Percentiles rank a stretch among this genome's conserved stretches.
phyloP scores from a whole-genome alignment of 345 rosid genomes.

The Hypericum perforatum region DNA sequence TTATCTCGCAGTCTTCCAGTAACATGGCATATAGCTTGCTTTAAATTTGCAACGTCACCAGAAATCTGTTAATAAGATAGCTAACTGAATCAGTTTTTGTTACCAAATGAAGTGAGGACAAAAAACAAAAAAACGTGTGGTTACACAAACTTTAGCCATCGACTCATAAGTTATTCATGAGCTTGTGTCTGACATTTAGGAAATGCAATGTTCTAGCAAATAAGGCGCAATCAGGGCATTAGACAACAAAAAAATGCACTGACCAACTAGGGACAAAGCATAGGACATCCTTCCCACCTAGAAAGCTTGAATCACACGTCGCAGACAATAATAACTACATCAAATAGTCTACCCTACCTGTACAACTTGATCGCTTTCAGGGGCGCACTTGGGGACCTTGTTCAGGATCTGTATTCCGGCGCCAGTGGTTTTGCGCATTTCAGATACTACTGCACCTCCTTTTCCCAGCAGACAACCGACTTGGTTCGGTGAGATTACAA shows the following conservation, averaged over 20 bases:
- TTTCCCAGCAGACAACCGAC: constrained; percentile 86
- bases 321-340: neutral
- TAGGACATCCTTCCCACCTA: no score
- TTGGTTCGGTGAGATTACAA: constrained; percentile 58
- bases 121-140: neutral
- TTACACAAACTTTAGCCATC: no score
- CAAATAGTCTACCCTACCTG: constrained; percentile 40
- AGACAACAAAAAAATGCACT: no score
- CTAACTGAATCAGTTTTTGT: constrained; percentile 9
- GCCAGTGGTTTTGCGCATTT: constrained; percentile 65
- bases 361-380: constrained; percentile 65
- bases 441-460: constrained; percentile 69
- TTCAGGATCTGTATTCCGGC: constrained; percentile 47
- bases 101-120: neutral
- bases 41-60: constrained; percentile 61
- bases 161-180: no score
- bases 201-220: no score
- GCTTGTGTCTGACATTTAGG: no score
- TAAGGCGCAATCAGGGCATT: no score
- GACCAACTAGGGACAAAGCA: neutral
- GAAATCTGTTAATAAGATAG: constrained; percentile 48
- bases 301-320: neutral
- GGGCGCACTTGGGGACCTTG: constrained; percentile 56
- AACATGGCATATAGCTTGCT: constrained; percentile 67
- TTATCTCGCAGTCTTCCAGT: constrained; percentile 74